Conservation (phyloP, 495 filamentous ascomycete species). For the Xylaria scruposa region DNA sequence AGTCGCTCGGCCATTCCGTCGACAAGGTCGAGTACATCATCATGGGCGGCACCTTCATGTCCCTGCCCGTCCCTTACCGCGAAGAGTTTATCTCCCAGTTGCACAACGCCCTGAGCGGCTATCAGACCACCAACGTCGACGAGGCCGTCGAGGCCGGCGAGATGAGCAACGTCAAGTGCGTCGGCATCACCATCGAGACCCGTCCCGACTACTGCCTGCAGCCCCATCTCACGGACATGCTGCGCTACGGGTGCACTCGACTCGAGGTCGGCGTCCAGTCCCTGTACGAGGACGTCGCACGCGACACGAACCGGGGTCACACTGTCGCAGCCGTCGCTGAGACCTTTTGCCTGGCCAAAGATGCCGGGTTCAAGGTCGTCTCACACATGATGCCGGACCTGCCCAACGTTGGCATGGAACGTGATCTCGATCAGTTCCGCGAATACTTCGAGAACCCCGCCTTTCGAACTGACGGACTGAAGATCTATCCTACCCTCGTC, state of each 20-base stretch:
- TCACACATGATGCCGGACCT: constrained; percentile 99
- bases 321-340: constrained; percentile 93
- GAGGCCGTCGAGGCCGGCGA: constrained; percentile 91
- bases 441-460: constrained; percentile 98
- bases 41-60: constrained; percentile 99
- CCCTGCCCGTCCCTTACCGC: constrained; percentile 82
- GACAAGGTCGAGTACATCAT: constrained; percentile 99
- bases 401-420: constrained; percentile 97
- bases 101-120: constrained; percentile 94
- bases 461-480: constrained; percentile 97
- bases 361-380: constrained; percentile 98
- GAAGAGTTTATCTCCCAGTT: constrained; percentile 93
- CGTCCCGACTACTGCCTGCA: constrained; percentile 95
- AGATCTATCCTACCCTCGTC: constrained; percentile 97
- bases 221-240: constrained; percentile 89
- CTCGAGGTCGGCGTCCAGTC: constrained; percentile 96
- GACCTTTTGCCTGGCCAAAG: constrained; percentile 93
- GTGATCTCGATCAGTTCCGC: constrained; percentile 93
- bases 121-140: constrained; percentile 88
- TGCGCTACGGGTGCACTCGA: constrained; percentile 94
- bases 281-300: constrained; percentile 96
- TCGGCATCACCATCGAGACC: constrained; percentile 98
- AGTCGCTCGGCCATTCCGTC: constrained; percentile 90
- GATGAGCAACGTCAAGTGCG: constrained; percentile 95
- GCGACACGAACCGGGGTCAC: constrained; percentile 96